Evolutionary conservation across 164 flowering plant species (phyloP), one percentile per base, ranked within the genome.

Genomic region (Umbellularia californica): DNA sequence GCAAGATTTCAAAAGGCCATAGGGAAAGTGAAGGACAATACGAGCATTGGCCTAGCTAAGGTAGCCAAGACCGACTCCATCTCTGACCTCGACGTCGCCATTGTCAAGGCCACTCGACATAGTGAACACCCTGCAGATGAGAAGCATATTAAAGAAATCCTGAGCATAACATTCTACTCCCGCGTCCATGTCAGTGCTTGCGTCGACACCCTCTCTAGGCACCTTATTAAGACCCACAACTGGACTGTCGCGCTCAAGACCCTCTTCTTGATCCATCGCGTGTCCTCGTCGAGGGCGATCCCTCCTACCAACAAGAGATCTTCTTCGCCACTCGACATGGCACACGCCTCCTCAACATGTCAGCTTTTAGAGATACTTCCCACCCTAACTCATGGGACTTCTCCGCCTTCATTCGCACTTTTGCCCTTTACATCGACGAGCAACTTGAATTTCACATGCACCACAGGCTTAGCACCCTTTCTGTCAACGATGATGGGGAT

Each of bases 51-150:
- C 70, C 75, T 88, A 5, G 90, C 90, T 68, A 87, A 83, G 73
- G 85, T 88, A 1, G 76, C 81, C 10, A 76, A 78, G 78, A 88
- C 92, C 82, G 75, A 82, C 74, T 77, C 87, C 28, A 22, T 68
- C 80, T 81, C 98, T 15, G 94, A 92, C 50, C 88, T 94, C 12
- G 91, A 94, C 13, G 92, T 94, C 3, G 97, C 97, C 33, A 85
- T 96, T 63, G 90, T 94, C 22, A 94, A 92, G 79, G 97, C 97
- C 11, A 96, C 97, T 22, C 79, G 97, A 25, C 99, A 96, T 75
- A 95, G 89, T 22, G 93, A 90, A 35, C 84, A 83, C 15, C 97
- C 97, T 0, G 85, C 98, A 3, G 88, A 86, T 5, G 98, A 96
- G 83, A 84, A 82, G 77, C 76, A 94, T 80, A 68, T 89, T 0